A percentile compares a stretch with the other conserved stretches of the same genome.
Evolutionary conservation across 345 rosid species (phyloP).

Genomic region (Durio zibethinus): DNA sequence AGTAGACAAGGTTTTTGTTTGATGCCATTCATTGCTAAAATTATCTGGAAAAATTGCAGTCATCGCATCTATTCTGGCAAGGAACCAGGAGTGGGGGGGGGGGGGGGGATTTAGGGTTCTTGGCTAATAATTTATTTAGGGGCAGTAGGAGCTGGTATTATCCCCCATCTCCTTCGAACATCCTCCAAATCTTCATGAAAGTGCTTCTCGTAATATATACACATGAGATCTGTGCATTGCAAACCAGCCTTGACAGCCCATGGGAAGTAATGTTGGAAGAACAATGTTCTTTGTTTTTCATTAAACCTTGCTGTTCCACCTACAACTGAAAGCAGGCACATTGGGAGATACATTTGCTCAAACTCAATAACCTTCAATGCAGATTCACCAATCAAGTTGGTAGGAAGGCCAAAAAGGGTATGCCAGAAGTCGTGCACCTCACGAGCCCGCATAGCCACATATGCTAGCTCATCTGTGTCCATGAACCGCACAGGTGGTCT

Average conservation of each 20-base stretch:
- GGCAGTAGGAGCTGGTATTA: conserved; percentile 48
- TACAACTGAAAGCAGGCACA: conserved; percentile 63
- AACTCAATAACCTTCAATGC: conserved; percentile 75
- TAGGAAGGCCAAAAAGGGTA: conserved; percentile 65
- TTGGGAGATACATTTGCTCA: conserved; percentile 70
- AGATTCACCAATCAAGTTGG: conserved; percentile 68
- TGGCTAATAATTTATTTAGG: conserved; percentile 19
- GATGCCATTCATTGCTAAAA: background rate
- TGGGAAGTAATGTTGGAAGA: conserved; percentile 61
- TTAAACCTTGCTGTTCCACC: conserved; percentile 64
- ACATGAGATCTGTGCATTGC: conserved; percentile 65
- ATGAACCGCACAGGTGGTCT: conserved; percentile 76
- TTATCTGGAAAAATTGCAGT: background rate
- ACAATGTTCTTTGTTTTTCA: conserved; percentile 58
- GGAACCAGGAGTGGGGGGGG: background rate
- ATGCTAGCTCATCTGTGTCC: conserved; percentile 73
- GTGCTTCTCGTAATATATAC: conserved; percentile 58
- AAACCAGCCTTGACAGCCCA: conserved; percentile 64
- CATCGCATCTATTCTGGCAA: background rate
- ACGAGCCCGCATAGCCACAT: conserved; percentile 64
- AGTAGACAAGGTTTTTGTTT: background rate
- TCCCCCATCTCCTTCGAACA: conserved; percentile 59
- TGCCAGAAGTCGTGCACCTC: conserved; percentile 87
- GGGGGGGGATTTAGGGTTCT: too few species aligned
- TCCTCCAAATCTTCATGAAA: conserved; percentile 69